Percentiles rank a stretch among this genome's conserved stretches.
Evolutionary conservation across 2,329 filamentous ascomycete genomes (phyloP).

Genomic region (Alternaria novae-zelandiae): DNA sequence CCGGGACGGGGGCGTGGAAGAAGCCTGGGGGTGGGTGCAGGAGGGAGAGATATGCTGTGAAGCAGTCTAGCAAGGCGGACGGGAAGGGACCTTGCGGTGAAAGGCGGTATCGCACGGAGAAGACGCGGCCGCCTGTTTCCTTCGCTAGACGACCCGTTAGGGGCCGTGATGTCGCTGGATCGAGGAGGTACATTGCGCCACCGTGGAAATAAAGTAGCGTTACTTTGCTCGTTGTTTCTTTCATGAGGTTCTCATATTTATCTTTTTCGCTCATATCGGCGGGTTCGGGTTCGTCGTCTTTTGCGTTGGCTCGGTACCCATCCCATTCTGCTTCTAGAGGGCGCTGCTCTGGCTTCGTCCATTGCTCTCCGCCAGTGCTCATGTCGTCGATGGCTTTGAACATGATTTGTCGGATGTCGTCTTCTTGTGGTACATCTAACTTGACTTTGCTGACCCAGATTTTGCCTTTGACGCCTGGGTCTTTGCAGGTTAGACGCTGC

Average conservation of each 20-base stretch:
- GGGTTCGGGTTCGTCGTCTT: slow-evolving; percentile 59
- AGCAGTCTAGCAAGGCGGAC: slow-evolving; percentile 72
- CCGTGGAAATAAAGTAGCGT: slow-evolving; percentile 79
- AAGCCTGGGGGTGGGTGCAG: slow-evolving; percentile 74
- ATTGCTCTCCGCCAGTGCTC: slow-evolving; percentile 46
- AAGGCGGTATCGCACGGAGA: slow-evolving; percentile 76
- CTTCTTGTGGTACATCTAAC: slow-evolving; percentile 64
- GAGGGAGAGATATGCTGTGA: slow-evolving; percentile 74
- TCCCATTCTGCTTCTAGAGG: slow-evolving; percentile 78
- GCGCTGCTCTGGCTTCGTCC: slow-evolving; percentile 57
- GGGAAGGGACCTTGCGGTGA: slow-evolving; percentile 79
- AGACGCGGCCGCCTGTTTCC: slow-evolving; percentile 70
- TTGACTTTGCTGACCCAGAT: slow-evolving; percentile 81
- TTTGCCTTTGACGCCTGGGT: slow-evolving; percentile 74
- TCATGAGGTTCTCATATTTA: slow-evolving; percentile 71
- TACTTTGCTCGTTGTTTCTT: slow-evolving; percentile 66
- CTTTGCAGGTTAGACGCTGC: slow-evolving; percentile 68
- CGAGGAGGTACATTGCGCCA: slow-evolving; percentile 75
- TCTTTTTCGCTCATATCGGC: slow-evolving; percentile 63
- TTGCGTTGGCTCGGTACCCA: slow-evolving; percentile 66
- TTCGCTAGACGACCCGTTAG: slow-evolving; percentile 68
- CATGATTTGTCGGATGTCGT: slow-evolving; percentile 61
- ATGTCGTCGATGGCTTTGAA: slow-evolving; percentile 64
- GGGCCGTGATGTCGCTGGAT: slow-evolving; percentile 70
- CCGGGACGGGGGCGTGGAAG: slow-evolving; percentile 68